These are phyloP conservation scores for Gyromitra esculenta DNA, from an alignment of 2,329 filamentous ascomycete genomes.

Conservation along the genomic window DNA sequence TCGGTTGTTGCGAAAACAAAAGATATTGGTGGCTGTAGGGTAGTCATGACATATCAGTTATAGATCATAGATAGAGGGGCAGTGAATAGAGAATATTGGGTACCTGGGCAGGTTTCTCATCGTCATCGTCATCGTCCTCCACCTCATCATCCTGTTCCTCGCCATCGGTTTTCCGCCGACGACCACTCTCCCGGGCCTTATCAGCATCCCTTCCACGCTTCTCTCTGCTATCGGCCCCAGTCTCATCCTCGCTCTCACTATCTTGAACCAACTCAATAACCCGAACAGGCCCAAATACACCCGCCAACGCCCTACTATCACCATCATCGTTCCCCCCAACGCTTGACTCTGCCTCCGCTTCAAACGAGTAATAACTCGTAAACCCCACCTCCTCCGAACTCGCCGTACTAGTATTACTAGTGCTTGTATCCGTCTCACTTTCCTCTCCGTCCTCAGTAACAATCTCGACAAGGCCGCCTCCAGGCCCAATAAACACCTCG, in stretches of 20 bases:
- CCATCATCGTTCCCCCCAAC: slow-evolving; percentile 12
- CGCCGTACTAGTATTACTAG: slow-evolving; percentile 42
- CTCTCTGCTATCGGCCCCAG: slow-evolving; percentile 11
- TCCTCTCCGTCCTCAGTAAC: slow-evolving; percentile 13
- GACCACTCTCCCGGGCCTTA: slow-evolving; percentile 9
- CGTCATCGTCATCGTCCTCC: slow-evolving; percentile 42
- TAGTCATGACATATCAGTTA: slow-evolving; percentile 15
- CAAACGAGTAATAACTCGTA: slow-evolving; percentile 23
- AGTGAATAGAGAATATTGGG: neutral
- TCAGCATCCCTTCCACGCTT: slow-evolving; percentile 49
- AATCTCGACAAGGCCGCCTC: slow-evolving; percentile 9
- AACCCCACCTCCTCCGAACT: slow-evolving; percentile 39
- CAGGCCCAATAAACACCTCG: slow-evolving; percentile 23
- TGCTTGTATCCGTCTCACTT: slow-evolving; percentile 51
- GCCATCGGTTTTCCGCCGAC: slow-evolving; percentile 42
- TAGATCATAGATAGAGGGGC: neutral
- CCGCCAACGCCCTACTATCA: neutral
- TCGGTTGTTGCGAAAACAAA: slow-evolving; percentile 54
- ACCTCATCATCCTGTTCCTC: slow-evolving; percentile 43
- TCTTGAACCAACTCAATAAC: slow-evolving; percentile 35
- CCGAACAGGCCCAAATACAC: slow-evolving; percentile 37
- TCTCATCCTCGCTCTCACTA: slow-evolving; percentile 51
- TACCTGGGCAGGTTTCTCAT: slow-evolving; percentile 47
- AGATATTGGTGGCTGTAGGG: slow-evolving; percentile 47
- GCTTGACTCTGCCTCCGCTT: slow-evolving; percentile 34